These are phyloP conservation scores for Grosmannia huntii DNA, from an alignment of 2,329 filamentous ascomycete species.

Conservation along the genomic window DNA sequence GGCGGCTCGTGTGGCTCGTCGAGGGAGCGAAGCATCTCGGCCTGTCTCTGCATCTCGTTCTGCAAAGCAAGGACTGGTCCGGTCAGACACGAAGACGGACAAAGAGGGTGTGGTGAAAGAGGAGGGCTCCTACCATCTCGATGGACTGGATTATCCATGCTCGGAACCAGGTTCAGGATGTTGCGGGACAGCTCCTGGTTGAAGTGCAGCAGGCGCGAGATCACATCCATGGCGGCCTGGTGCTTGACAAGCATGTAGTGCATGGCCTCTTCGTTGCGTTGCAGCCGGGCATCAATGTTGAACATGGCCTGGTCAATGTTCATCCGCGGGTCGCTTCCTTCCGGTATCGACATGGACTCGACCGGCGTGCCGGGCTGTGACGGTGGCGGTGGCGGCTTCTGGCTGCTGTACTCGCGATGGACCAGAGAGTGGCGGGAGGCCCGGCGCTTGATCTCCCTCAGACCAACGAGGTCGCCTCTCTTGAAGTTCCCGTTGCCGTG, in stretches of 20 bases:
- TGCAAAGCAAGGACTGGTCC: conserved; percentile 42
- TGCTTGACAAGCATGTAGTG: conserved; percentile 70
- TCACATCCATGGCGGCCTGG: conserved; percentile 67
- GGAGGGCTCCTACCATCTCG: conserved; percentile 57
- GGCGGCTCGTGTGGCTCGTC: conserved; percentile 57
- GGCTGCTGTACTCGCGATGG: conserved; percentile 75
- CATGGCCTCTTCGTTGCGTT: conserved; percentile 72
- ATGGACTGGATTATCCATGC: conserved; percentile 63
- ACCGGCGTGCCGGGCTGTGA: conserved; percentile 72
- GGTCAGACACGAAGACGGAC: neutral
- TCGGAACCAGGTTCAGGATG: conserved; percentile 60
- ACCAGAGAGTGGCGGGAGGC: conserved; percentile 89
- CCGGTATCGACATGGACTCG: conserved; percentile 63
- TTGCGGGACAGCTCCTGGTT: conserved; percentile 74
- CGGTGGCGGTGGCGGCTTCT: conserved; percentile 56
- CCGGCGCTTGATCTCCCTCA: conserved; percentile 90
- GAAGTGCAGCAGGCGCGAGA: conserved; percentile 59
- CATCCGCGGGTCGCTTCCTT: conserved; percentile 65
- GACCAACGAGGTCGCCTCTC: conserved; percentile 76
- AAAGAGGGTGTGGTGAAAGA: conserved; percentile 9
- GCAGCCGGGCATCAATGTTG: conserved; percentile 63
- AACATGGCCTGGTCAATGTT: conserved; percentile 72
- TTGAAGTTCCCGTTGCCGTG: conserved; percentile 97
- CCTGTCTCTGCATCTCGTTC: conserved; percentile 47
- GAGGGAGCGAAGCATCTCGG: conserved; percentile 40